Evolutionary conservation across 306 rosid species (phyloP), one percentile per base, ranked within the genome.

Genomic region (Carpinus fangiana): DNA sequence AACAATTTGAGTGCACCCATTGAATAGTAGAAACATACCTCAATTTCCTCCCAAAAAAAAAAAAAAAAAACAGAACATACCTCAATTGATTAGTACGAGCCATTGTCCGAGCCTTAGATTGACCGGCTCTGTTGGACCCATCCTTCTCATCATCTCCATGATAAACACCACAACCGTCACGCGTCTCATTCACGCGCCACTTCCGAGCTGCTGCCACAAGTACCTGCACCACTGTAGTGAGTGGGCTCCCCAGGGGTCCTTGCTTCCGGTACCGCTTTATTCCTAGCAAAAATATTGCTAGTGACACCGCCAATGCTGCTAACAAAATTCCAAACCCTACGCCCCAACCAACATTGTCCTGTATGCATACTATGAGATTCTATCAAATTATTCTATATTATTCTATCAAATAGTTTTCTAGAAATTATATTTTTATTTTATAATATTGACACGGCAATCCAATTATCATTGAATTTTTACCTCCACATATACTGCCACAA

Each of bases 401-500:
- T 4, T 36, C 41, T 36, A 36, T 36, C 34, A 31, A 31, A 0
- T 31, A 31, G 34, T 31, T 1, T 31, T 31, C 34, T 31, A 31
- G 34, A 31, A 31, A 31, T 31, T 31, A 31, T 31, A 31, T 31
- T 31, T 31, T 1, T 31, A 31, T 31, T 31, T 31, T 31, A 31
- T 31, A 31, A 31, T 31, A 31, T 31, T 1, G 34, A 31, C 34
- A 31, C 34, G 0, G 2, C 34, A 31, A 31, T 31, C 34, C 34
- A 31, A 31, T 31, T 31, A 31, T 31, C 34, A 31, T 31, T 31
- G 34, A 31, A 31, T 1, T 31, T 31, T 9, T 45, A 45, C 96
- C 93, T 92, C 90, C 14, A 90, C 79, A 54, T 89, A 92, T 7
- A 85, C 54, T 17, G 86, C 89, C 1, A 73, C 79, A 20, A 90